Evolutionary conservation across 2,329 filamentous ascomycete genomes (phyloP), one percentile per base, ranked within the genome.

Genomic region (Lasiodiplodia hormozganensis): DNA sequence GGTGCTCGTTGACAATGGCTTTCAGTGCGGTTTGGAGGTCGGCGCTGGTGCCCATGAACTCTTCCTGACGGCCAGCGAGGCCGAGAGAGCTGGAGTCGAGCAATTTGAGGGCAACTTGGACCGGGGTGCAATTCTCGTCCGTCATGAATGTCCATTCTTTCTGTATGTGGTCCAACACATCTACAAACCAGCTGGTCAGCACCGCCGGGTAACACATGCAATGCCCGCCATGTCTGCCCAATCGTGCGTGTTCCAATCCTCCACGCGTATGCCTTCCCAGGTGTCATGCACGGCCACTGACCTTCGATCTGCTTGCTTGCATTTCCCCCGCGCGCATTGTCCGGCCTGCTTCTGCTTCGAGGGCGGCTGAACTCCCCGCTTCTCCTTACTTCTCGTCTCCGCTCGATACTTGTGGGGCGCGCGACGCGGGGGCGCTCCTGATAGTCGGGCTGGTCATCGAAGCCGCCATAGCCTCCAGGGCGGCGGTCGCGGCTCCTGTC

Each of bases 1-100:
- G 95, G 77, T 99, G 95, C 82, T 99, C 95, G 79, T 99, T 97
- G 31, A 99, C 96, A 74, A 99, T 97, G 40, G 90, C 89, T 80
- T 97, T 97, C 68, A 99, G 85, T 11, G 95, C 94, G 74, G 91
- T 91, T 77, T 99, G 94, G n/a, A 99, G 87, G 77, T 96, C 93
- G 72, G 89, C 85, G 78, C 97, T 93, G 57, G 93, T 94, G 72
- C 91, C 85, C 76, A 92, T 87, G 78, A 99, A 99, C 73, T 93
- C 90, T 70, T 86, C 87, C 78, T 97, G 95, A 74, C 96, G 93
- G 78, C 94, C 90, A 57, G 95, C 95, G 71, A 96, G 89, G 23
- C 96, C 96, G 67, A 99, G 89, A 5, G 95, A 98, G 83, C 94
- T 97, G 62, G 88, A 89, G 81, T 99, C 96, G 82, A 98, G 92